Base-by-base conservation (phyloP, 225 moss, liverwort and hornwort species). In the Anthoceros angustus region DNA sequence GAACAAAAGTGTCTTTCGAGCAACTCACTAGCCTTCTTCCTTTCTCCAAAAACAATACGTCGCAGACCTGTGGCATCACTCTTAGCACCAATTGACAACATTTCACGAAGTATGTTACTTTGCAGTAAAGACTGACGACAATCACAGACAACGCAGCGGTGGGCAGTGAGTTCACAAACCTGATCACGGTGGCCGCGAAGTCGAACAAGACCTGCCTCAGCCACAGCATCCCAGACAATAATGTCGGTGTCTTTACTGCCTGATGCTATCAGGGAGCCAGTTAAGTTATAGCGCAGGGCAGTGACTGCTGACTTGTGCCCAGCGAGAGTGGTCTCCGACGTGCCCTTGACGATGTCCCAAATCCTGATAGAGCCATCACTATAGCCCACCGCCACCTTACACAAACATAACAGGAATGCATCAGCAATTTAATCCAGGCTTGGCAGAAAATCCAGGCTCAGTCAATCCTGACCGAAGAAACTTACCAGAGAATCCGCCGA, bases 171-270 rank as follows among this genome's bases (percentile, higher is more conserved):
- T 21, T 55, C 2, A 55, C 2, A 55, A 55, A 95, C 95, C 95
- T 98, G 98, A 38, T 98, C 98, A 45, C 82, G 89, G 74, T 98
- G 98, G 16, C 89, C 98, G 62, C 89, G 85, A 25, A 98, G 70
- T 63, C 89, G 83, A 68, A 84, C 92, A 5, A 98, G 80, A 49
- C 98, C 98, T 61, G 89, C 77, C 74, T 98, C 89, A 40, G 88
- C 98, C 14, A 98, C 89, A 70, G 87, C 84, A 73, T 98, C 98
- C 98, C 98, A 98, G 43, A 98, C 84, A 41, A 98, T 86, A 15
- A 98, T 82, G 75, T 89, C 80, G 0, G 98, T 98, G 68, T 98
- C 98, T 41, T 89, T 89, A 73, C 98, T 92, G 32, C 98, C 98
- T 40, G 98, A 98, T 21, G 98, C 98, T 70, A 92, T 72, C 39